These are phyloP conservation scores for Mycena albidolilacea DNA, from an alignment of 768 basidiomycete species.

Conservation along the genomic window DNA sequence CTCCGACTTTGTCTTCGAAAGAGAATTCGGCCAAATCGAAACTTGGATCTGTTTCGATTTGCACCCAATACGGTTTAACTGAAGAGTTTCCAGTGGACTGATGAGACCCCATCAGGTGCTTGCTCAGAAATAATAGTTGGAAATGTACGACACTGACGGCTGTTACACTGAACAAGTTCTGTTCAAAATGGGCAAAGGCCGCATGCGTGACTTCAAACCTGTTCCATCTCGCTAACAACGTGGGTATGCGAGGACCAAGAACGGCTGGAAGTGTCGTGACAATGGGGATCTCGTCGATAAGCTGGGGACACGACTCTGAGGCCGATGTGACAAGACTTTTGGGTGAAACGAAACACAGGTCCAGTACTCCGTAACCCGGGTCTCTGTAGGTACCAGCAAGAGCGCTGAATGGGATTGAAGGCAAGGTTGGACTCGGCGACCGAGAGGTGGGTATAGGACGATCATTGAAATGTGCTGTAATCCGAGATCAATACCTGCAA, in stretches of 20 bases:
- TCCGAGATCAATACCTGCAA: slow-evolving; percentile 12
- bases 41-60: slow-evolving; percentile 2
- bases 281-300: slow-evolving; percentile 38
- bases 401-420: slow-evolving; percentile 18
- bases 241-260: slow-evolving; percentile 42
- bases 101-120: neutral
- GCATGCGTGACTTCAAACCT: slow-evolving; percentile 40
- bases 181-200: slow-evolving; percentile 45
- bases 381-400: slow-evolving; percentile 33
- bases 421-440: slow-evolving; percentile 15
- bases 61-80: slow-evolving; percentile 42
- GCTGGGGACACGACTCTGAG: slow-evolving; percentile 37
- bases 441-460: slow-evolving; percentile 27
- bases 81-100: slow-evolving; percentile 42
- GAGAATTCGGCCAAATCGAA: slow-evolving; percentile 41
- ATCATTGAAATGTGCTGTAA: slow-evolving; percentile 2
- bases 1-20: slow-evolving; percentile 29
- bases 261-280: slow-evolving; percentile 42
- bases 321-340: neutral
- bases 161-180: slow-evolving; percentile 43
- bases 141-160: slow-evolving; percentile 40
- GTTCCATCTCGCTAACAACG: slow-evolving; percentile 43
- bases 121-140: neutral
- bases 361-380: slow-evolving; percentile 30
- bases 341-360: slow-evolving; percentile 32